phyloP scores from a whole-genome alignment of 2,329 filamentous ascomycete species.

The Calonectria pseudoreteaudii region DNA sequence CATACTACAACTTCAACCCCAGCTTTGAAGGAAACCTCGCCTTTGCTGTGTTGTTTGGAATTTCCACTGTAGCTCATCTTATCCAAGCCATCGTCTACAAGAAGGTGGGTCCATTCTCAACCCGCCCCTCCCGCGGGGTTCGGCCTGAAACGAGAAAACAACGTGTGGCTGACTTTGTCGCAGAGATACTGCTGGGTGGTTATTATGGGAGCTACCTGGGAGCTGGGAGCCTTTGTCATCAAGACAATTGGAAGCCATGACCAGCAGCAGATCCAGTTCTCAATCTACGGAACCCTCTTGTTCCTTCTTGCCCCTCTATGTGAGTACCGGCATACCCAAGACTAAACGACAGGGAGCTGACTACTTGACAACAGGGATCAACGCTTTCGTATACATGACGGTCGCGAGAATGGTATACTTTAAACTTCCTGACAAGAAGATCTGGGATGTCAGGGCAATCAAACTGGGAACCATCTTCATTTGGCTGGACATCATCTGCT shows the following conservation, averaged over 20 bases:
- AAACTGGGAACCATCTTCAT: constrained; percentile 60
- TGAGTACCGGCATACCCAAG: constrained; percentile 26
- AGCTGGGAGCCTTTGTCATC: constrained; percentile 52
- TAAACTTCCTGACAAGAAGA: constrained; percentile 51
- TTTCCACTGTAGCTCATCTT: constrained; percentile 43
- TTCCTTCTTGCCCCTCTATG: constrained; percentile 57
- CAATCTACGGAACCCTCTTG: constrained; percentile 48
- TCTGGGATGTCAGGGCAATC: constrained; percentile 49
- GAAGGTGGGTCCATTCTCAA: constrained; percentile 37
- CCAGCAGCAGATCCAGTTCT: constrained; percentile 51
- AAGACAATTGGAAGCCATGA: constrained; percentile 50
- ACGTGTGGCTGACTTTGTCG: neutral
- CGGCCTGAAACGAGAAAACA: neutral
- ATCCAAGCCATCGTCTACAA: constrained; percentile 45
- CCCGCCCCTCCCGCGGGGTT: neutral
- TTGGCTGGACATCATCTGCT: constrained; percentile 59
- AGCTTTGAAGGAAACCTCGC: constrained; percentile 49
- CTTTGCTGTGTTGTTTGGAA: constrained; percentile 47
- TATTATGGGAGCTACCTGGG: constrained; percentile 54
- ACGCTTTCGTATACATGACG: constrained; percentile 59
- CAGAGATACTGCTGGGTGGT: constrained; percentile 53
- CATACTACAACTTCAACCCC: constrained; percentile 48
- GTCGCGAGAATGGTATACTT: constrained; percentile 54
- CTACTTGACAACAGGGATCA: constrained; percentile 48
- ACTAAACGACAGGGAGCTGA: neutral